Evolutionary conservation across 192 early-diverging fungal species (phyloP), one percentile per base, ranked within the genome.

Genomic region (Cetraspora pellucida): DNA sequence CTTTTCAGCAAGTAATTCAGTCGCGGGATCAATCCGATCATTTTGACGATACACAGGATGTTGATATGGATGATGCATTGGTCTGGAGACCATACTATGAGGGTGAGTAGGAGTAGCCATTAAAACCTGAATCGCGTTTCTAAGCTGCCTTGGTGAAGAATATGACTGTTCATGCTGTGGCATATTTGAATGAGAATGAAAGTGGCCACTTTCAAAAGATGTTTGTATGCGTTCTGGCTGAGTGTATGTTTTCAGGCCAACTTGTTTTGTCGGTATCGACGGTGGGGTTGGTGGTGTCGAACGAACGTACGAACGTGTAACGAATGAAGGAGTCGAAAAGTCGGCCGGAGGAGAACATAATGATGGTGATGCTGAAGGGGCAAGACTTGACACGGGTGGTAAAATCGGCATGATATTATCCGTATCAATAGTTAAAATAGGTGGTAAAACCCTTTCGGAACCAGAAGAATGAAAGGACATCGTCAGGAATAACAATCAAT

Each of bases 1-100:
- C 61, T 89, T 86, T 74, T 91, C 90, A 23, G 86, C 86, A 23
- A 91, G 76, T 16, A 91, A 82, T 45, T 86, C 79, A 2, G 82
- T 83, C 0, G 88, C 69, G 8, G 72, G 77, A 75, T 58, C 79
- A n/a, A 75, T 25, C 2, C 17, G 30, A 57, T 19, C 31, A 4
- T 73, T 50, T 9, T 72, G 58, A 10, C 30, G 65, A 25, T 65
- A 65, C 7, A 58, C 37, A 23, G 63, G 27, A 54, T 71, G 75
- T 16, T 65, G 45, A 58, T 70, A 55, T 10, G 44, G 69, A 31
- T 73, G 58, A 74, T 71, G 80, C 27, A 64, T 49, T 52, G 78
- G 70, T 67, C 37, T 25, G 10, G 64, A 23, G 52, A 58, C 27
- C 57, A 64, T 31, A 57, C 17, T 43, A 45, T 43, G 25, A 30